Evolutionary conservation across 2,329 filamentous ascomycete species (phyloP), one percentile per base, ranked within the genome.

Genomic region (Exophiala bonariae): DNA sequence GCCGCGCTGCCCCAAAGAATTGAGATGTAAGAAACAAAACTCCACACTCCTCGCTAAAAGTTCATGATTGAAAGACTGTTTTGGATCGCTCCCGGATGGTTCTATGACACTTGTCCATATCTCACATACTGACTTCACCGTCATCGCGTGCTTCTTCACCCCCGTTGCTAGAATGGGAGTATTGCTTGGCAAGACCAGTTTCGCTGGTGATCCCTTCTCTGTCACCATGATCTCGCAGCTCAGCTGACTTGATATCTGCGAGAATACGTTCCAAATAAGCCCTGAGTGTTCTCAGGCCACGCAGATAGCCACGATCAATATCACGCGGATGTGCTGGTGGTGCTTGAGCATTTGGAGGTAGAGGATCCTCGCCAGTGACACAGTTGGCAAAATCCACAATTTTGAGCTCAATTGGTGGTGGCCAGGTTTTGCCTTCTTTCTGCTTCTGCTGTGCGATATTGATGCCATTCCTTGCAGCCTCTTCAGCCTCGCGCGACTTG

Each of bases 321-420:
- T 89, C 85, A 28, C 85, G 73, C 0, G 89, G 88, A 62, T 95
- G 82, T 49, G 82, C 79, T 3, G 93, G 93, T 11, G 93, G 93
- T 59, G 92, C 96, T 14, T 75, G 70, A 2, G 75, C 70, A 49
- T 81, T 75, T 9, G 83, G 69, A 1, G 78, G 70, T 3, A 81
- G 61, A 40, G 70, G 65, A 61, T 96, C 90, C 56, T 93, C 86
- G 3, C 89, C 87, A 1, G 91, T 97, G 28, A 97, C 85, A 62
- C 92, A 96, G 66, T 99, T 99, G 55, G 93, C 93, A 72, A 99
- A 99, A 68, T 99, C 93, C 47, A 96, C 92, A 66, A 99, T 95
- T 69, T 96, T 96, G 71, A 99, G 84, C 66, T 96, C 88, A 63
- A 95, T 91, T 56, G 84, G 59, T 47, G 49, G 60, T 31, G 73